Percentiles rank a stretch among this genome's conserved stretches.
Evolutionary conservation across 352 stramenopile species (phyloP).

Genomic region (Pythium dissimile): DNA sequence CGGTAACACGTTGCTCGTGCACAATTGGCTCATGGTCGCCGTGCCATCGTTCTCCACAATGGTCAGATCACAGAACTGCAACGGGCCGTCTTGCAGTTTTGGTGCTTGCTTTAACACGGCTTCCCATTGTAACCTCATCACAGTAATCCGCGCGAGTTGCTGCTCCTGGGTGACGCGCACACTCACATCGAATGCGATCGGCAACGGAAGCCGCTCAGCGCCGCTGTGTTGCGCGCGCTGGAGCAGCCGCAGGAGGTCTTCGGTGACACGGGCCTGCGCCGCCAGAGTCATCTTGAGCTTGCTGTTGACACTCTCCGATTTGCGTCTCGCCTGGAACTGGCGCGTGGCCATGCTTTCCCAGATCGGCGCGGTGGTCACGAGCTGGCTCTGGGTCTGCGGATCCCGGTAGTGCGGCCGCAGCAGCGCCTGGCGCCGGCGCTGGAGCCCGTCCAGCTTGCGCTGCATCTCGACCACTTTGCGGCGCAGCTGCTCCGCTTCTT

Average conservation of each 20-base stretch:
- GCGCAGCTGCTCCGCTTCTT: conserved; percentile 29
- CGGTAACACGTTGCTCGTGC: conserved; percentile 9
- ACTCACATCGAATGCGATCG: background rate
- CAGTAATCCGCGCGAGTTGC: background rate
- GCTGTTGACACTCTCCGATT: conserved; percentile 13
- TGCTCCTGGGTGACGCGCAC: background rate
- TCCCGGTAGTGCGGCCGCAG: conserved; percentile 14
- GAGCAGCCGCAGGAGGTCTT: conserved; percentile 10
- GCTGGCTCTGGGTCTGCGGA: background rate
- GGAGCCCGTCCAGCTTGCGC: conserved; percentile 22
- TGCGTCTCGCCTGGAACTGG: conserved; percentile 16
- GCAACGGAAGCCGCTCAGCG: background rate
- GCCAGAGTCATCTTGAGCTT: conserved; percentile 7
- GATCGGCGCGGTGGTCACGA: conserved; percentile 11
- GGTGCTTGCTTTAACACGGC: background rate
- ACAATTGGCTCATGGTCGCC: background rate
- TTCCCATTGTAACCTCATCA: background rate
- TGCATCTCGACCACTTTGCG: conserved; percentile 22
- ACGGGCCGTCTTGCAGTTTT: background rate
- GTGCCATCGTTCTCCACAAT: background rate
- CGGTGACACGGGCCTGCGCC: background rate
- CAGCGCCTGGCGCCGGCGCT: conserved; percentile 1
- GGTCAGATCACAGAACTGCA: background rate
- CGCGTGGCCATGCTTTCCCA: conserved; percentile 26
- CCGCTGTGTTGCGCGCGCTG: background rate